Base-by-base conservation (phyloP, 1,284 basidiomycete genomes). In the Sporisorium exsertum region DNA sequence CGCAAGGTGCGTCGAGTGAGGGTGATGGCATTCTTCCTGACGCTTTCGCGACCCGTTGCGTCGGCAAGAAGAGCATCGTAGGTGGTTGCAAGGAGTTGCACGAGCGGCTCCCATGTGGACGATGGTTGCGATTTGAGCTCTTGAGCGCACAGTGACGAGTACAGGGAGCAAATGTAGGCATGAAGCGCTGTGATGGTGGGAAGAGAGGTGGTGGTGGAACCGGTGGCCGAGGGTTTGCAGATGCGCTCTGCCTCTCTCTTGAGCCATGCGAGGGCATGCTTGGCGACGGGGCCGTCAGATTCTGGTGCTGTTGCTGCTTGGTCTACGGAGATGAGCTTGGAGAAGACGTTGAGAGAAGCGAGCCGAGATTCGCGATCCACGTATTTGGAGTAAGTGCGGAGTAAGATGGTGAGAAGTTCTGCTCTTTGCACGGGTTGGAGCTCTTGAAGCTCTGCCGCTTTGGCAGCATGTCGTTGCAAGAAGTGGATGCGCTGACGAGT, bases 361-460 rank as follows among this genome's bases (percentile, higher is more conserved):
- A 90, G 88, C 64, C 91, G 88, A 2, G 93, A 94, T 57, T 88
- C 83, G 2, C 89, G 86, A 83, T 95, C 93, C 50, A 90, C 87
- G 87, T 94, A 94, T 77, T 91, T 90, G 15, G 92, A 89, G 82
- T 93, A 92, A 0, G 92, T 94, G 49, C 90, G 86, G 1, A 91
- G 91, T 51, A 94, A 86, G 1, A 94, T 86, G 70, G 88, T 88
- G 85, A 94, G 91, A 32, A 95, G 84, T 80, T 94, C 92, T 84
- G 91, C 83, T 20, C 88, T 88, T 81, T 93, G 91, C 0, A 89
- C 87, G 40, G 91, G 86, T 52, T 87, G 88, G 53, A 94, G 87
- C 33, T 72, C 65, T 7, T 68, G n/a, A 18, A 77, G 68, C n/a
- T 62, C 59, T 9, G 74, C 77, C 3, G 75, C 62, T 29, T 72